phyloP scores from a whole-genome alignment of 306 rosid genomes.

The Medicago ruthenica region DNA sequence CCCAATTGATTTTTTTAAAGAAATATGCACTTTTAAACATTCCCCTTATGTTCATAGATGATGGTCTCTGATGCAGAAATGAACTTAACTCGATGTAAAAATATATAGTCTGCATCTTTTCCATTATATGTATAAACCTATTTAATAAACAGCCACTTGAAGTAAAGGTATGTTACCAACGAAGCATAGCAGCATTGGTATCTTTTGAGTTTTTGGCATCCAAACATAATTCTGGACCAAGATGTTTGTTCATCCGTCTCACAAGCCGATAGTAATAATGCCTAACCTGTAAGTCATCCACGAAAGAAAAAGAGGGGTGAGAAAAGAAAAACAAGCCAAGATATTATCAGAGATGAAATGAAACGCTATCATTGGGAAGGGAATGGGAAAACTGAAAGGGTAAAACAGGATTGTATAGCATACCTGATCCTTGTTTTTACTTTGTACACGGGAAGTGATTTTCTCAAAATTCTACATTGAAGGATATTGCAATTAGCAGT shows the following conservation, averaged over 20 bases:
- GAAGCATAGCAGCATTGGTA: constrained; percentile 97
- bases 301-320: constrained; percentile 29
- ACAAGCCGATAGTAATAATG: constrained; percentile 98
- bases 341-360: constrained; percentile 19
- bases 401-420: constrained; percentile 5
- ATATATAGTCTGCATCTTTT: constrained; percentile 7
- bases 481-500: constrained; percentile 42
- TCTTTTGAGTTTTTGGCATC: constrained; percentile 95
- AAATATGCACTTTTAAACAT: constrained; percentile 28
- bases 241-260: constrained; percentile 98
- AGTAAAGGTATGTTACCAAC: constrained; percentile 67
- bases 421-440: constrained; percentile 97
- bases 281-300: constrained; percentile 66
- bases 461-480: constrained; percentile 91
- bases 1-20: constrained; percentile 24
- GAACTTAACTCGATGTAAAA: constrained; percentile 21
- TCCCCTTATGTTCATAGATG: not conserved
- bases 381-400: constrained; percentile 16
- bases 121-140: constrained; percentile 11
- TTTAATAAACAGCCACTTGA: constrained; percentile 9
- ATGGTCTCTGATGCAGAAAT: not conserved
- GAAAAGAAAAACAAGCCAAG: constrained; percentile 30
- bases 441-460: constrained; percentile 92
- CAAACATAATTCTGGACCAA: constrained; percentile 87
- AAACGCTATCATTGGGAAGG: constrained; percentile 6